phyloP scores from a whole-genome alignment of 345 rosid genomes.

The Camelina neglecta region DNA sequence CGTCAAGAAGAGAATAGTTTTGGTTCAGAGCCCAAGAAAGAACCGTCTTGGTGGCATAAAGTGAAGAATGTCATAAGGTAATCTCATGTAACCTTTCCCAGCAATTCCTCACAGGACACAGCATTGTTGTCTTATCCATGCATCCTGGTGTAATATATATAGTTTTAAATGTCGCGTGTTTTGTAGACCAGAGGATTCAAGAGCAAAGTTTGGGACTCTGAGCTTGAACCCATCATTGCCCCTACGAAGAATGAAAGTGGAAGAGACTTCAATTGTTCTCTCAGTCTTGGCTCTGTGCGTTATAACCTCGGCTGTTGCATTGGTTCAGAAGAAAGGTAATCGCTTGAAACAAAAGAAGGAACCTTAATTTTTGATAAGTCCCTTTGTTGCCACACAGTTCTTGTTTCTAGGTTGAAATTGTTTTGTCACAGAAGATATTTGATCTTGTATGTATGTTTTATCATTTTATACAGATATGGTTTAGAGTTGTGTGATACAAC shows the following conservation, averaged over 20 bases:
- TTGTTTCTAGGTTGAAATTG: slow-evolving; percentile 20
- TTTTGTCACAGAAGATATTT: slow-evolving; percentile 11
- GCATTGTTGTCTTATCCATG: background rate
- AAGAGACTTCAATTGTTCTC: slow-evolving; percentile 42
- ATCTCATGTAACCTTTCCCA: slow-evolving; percentile 14
- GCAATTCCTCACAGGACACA: slow-evolving; percentile 6
- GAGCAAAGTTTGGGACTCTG: slow-evolving; percentile 67
- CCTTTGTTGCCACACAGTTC: background rate
- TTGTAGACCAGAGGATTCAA: slow-evolving; percentile 58
- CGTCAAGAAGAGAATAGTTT: slow-evolving; percentile 28
- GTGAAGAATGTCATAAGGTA: slow-evolving; percentile 43
- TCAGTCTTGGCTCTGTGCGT: slow-evolving; percentile 47
- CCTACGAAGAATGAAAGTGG: slow-evolving; percentile 39
- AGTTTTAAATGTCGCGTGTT: background rate
- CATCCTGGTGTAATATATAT: background rate
- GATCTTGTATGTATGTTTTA: slow-evolving; percentile 33
- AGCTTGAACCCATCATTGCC: slow-evolving; percentile 46
- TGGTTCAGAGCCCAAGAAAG: slow-evolving; percentile 22
- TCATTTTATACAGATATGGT: background rate
- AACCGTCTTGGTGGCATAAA: slow-evolving; percentile 42
- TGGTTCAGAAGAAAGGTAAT: slow-evolving; percentile 40
- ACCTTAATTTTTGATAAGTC: background rate
- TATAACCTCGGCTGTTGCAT: slow-evolving; percentile 43
- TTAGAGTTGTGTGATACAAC: background rate
- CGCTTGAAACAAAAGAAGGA: slow-evolving; percentile 39